Evolutionary conservation across 2,329 filamentous ascomycete genomes (phyloP).

Genomic region (Calonectria pseudoreteaudii): DNA sequence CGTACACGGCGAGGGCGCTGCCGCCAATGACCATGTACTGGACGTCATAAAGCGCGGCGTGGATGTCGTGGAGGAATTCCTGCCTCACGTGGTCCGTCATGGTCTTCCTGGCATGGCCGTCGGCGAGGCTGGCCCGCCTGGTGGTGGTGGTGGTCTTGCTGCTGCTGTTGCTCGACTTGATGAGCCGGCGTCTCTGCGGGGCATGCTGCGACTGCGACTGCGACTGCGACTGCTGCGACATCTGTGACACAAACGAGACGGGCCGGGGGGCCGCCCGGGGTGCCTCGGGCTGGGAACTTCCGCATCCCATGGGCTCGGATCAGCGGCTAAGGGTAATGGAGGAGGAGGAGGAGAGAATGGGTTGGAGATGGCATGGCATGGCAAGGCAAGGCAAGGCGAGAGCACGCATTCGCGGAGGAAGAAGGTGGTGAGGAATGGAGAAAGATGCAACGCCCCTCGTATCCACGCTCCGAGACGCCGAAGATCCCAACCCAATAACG

Average conservation of each 20-base stretch:
- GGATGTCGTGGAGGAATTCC: constrained; percentile 1
- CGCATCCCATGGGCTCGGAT: background rate
- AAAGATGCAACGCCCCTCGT: background rate
- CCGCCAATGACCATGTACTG: constrained; percentile 2
- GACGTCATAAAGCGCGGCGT: background rate
- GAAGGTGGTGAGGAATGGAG: background rate
- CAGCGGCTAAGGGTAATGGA: background rate
- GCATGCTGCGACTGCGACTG: background rate
- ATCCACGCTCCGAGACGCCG: background rate
- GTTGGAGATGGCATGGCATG: background rate
- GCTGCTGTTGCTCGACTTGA: background rate
- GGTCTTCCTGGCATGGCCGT: background rate
- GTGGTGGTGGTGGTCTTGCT: too few relatives aligned
- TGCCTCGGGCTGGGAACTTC: constrained; percentile 2
- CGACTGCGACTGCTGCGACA: background rate
- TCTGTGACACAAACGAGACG: constrained; percentile 3
- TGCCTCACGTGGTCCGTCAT: background rate
- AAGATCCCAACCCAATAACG: constrained; percentile 6
- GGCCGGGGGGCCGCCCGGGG: constrained; percentile 3
- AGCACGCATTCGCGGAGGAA: background rate
- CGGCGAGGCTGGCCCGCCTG: background rate
- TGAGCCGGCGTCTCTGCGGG: background rate
- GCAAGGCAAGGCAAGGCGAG: background rate
- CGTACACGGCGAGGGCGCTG: background rate
- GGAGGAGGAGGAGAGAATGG: background rate